Evolutionary conservation across 176 grass and related monocot species (phyloP).

Genomic region (Rhipidocladum racemiflorum): DNA sequence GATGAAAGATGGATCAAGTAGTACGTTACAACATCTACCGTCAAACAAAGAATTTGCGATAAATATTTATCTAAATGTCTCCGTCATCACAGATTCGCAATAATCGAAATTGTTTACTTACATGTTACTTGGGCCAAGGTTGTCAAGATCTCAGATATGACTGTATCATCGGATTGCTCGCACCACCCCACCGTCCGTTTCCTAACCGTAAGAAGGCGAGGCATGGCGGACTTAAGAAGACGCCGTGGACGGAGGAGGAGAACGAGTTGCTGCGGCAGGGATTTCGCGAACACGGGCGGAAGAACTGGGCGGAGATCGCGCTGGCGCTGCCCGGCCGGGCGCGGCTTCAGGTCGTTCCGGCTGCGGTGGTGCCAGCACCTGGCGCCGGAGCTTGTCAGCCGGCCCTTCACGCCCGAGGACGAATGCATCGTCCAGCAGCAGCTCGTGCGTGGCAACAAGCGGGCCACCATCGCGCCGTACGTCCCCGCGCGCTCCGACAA

Average conservation of each 20-base stretch:
- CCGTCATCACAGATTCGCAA: too few relatives aligned
- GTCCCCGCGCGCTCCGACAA: constrained; percentile 63
- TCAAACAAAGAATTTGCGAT: too few relatives aligned
- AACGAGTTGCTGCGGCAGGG: constrained; percentile 43
- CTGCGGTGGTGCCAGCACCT: constrained; percentile 76
- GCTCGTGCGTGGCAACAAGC: constrained; percentile 69
- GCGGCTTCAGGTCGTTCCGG: constrained; percentile 62
- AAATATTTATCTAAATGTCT: too few relatives aligned
- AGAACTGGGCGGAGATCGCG: constrained; percentile 61
- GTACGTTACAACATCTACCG: too few relatives aligned
- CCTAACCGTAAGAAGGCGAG: too few relatives aligned
- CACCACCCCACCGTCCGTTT: too few relatives aligned
- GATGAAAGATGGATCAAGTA: too few relatives aligned
- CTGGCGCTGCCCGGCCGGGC: constrained; percentile 28
- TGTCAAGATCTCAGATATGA: too few relatives aligned
- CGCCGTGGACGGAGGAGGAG: constrained; percentile 58
- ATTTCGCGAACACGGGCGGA: constrained; percentile 45
- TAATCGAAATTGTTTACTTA: too few relatives aligned
- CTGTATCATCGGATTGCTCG: too few relatives aligned
- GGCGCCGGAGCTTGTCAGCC: constrained; percentile 46
- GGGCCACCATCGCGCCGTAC: constrained; percentile 85
- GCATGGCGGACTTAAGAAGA: constrained; percentile 44
- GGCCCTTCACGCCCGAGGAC: constrained; percentile 57
- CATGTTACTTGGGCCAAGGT: too few relatives aligned
- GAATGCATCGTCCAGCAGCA: constrained; percentile 50